phyloP scores from a whole-genome alignment of 345 rosid species.

The Dovyalis caffra region DNA sequence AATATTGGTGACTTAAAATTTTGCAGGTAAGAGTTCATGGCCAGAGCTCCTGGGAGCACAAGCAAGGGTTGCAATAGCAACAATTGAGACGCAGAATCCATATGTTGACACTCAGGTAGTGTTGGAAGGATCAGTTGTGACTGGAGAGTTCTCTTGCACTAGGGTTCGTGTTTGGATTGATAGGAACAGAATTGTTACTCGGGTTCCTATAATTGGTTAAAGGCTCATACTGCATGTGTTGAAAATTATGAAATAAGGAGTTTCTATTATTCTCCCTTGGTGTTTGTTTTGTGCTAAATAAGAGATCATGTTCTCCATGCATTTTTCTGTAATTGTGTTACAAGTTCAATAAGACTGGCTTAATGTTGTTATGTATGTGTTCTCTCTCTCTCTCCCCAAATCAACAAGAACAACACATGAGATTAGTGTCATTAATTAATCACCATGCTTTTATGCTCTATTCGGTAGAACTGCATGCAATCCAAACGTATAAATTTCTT shows the following conservation, averaged over 20 bases:
- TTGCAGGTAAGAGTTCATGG: constrained; percentile 35
- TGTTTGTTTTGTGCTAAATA: neutral
- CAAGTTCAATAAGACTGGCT: neutral
- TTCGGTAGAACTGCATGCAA: too few relatives aligned
- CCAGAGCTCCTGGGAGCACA: constrained; percentile 32
- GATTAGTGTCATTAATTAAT: too few relatives aligned
- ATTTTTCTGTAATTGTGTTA: neutral
- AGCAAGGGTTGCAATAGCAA: constrained; percentile 20
- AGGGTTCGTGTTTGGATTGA: constrained; percentile 37
- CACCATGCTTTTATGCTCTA: too few relatives aligned
- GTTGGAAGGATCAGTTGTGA: constrained; percentile 19
- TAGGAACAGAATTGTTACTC: constrained; percentile 3
- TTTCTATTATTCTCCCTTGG: neutral
- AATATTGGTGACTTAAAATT: neutral
- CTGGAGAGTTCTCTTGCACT: constrained; percentile 21
- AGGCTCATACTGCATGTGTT: neutral
- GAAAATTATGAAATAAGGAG: neutral
- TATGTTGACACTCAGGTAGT: constrained; percentile 22
- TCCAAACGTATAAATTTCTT: too few relatives aligned
- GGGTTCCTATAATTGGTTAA: neutral
- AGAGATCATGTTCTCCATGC: neutral
- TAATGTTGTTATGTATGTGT: neutral
- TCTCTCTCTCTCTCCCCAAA: too few relatives aligned
- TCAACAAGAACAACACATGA: too few relatives aligned
- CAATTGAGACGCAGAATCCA: constrained; percentile 26